These are phyloP conservation scores for Leptographium radiaticola DNA, from an alignment of 2,329 filamentous ascomycete species.

Conservation along the genomic window DNA sequence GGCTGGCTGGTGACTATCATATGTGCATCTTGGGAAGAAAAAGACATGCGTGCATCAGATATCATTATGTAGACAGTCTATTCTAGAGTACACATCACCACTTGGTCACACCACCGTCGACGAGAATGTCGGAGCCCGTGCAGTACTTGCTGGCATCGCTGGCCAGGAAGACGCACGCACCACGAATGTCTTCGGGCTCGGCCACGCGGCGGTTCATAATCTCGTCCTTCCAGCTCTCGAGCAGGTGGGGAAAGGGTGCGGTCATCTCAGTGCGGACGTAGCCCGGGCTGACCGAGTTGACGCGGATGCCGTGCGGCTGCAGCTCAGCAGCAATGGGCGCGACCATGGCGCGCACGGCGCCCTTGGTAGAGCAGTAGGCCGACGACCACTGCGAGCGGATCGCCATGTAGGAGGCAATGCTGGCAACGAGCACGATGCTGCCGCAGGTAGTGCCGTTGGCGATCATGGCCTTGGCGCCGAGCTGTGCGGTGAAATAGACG, in stretches of 20 bases:
- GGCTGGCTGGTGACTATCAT: too few species aligned
- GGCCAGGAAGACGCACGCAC: slow-evolving; percentile 46
- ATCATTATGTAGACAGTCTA: background rate
- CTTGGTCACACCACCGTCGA: slow-evolving; percentile 10
- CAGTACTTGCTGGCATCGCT: slow-evolving; percentile 39
- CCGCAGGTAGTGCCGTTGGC: slow-evolving; percentile 21
- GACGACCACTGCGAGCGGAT: slow-evolving; percentile 49
- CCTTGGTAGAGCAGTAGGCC: slow-evolving; percentile 56
- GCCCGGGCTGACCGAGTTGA: slow-evolving; percentile 54
- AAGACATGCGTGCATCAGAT: too few species aligned
- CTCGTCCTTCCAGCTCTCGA: slow-evolving; percentile 51
- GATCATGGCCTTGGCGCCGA: slow-evolving; percentile 19
- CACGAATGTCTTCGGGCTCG: slow-evolving; percentile 44
- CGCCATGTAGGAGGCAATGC: slow-evolving; percentile 40
- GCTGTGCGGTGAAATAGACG: slow-evolving; percentile 22
- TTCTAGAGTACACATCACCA: slow-evolving; percentile 3
- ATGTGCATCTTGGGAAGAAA: too few species aligned
- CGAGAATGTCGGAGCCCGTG: slow-evolving; percentile 7
- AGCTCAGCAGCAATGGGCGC: slow-evolving; percentile 50
- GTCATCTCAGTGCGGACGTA: slow-evolving; percentile 64
- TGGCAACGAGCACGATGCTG: slow-evolving; percentile 44
- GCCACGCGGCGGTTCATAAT: slow-evolving; percentile 59
- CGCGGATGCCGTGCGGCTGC: slow-evolving; percentile 47
- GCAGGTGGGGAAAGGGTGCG: slow-evolving; percentile 48
- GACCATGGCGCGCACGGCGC: slow-evolving; percentile 48